Evolutionary conservation across 768 basidiomycete species (phyloP).

Genomic region (Auricularia heimuer): DNA sequence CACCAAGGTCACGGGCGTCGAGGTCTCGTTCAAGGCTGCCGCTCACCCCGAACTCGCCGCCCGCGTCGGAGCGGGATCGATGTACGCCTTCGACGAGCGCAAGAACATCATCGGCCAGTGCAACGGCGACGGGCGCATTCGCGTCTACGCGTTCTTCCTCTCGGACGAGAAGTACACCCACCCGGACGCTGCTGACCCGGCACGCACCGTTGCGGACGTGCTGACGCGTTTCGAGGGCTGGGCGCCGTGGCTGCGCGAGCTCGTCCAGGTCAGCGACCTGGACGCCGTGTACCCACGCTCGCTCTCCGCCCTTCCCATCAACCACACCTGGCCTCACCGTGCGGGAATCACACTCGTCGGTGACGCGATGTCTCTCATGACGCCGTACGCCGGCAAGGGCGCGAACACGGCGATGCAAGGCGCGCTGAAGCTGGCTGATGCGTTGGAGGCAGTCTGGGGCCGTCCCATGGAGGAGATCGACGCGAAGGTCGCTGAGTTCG

Average conservation of each 20-base stretch:
- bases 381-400: constrained; percentile 28
- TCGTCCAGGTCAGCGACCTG: constrained; percentile 10
- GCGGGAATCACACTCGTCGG: constrained; percentile 18
- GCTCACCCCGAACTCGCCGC: constrained; percentile 15
- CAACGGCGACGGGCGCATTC: constrained; percentile 20
- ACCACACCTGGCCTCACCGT: constrained; percentile 5
- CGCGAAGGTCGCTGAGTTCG: too few species aligned
- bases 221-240: constrained; percentile 11
- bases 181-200: background rate
- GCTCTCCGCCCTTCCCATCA: constrained; percentile 11
- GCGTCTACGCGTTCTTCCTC: constrained; percentile 14
- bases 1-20: constrained; percentile 20
- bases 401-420: constrained; percentile 28
- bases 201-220: constrained; percentile 6
- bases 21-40: constrained; percentile 12
- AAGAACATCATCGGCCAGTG: constrained; percentile 23
- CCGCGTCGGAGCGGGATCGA: constrained; percentile 21
- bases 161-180: background rate
- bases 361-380: constrained; percentile 30
- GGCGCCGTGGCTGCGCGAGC: constrained; percentile 1
- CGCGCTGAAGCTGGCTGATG: constrained; percentile 12
- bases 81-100: constrained; percentile 18
- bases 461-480: too few species aligned
- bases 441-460: too few species aligned
- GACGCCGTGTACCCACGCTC: constrained; percentile 11